Base-by-base conservation (phyloP, 2,329 filamentous ascomycete genomes). In the Cyclaneusma minus region DNA sequence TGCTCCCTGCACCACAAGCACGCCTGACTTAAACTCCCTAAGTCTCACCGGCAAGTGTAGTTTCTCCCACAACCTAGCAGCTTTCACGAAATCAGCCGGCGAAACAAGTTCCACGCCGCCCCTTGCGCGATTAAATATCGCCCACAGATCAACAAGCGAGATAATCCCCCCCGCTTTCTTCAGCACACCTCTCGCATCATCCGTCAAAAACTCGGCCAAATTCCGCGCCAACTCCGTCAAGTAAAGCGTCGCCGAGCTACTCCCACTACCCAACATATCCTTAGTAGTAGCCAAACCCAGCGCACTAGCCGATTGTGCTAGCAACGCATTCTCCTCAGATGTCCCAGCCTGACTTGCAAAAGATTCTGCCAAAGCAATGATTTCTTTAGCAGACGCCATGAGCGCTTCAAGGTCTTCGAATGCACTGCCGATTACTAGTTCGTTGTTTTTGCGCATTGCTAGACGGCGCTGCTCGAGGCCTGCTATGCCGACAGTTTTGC, bases 341-440 rank as follows among this genome's bases (percentile, higher is more conserved):
- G 63, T 69, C 9, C 58, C 64, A 12, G 57, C 57, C 43, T 85
- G 78, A 8, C 70, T 62, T 2, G 83, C 74, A 40, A 95, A 87
- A 10, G 73, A 73, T 50, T 95, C 87, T 1, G 89, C 89, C 21
- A 98, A 71, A 4, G 84, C 83, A 26, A 95, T 77, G 25, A 98
- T 83, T 47, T 98, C 83, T 47, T 95, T 94, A 4, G 89, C 89
- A 3, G 87, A 94, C 3, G 85, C 83, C 87, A 95, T 98, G 19
- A 98, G 62, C 3, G 89, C 85, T 47, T 95, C 87, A 0, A 98
- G 66, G 44, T 98, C 89, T 47, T 94, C 87, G 43, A 98, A 98
- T 0, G 89, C 85, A 37, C 70, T 84, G 14, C 87, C 87, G 36
- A 98, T 93, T 25, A 94, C 75, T 7, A 83, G 55, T 50, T 94